phyloP scores from a whole-genome alignment of 2,329 filamentous ascomycete genomes.

The Shiraia sp. region DNA sequence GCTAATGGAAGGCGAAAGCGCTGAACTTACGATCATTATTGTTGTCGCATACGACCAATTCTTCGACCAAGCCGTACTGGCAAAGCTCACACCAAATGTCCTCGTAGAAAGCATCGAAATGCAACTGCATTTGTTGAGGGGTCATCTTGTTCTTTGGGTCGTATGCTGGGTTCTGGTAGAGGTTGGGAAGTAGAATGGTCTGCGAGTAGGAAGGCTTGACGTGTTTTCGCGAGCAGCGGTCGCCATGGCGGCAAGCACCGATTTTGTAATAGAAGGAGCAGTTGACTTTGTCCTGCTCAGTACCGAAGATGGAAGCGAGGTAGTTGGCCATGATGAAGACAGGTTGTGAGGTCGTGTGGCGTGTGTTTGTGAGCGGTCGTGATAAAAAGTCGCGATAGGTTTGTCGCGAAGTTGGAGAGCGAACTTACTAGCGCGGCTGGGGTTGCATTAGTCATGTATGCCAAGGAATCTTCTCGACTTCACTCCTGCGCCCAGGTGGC shows the following conservation, averaged over 20 bases:
- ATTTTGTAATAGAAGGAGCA: constrained; percentile 99
- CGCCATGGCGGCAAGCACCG: constrained; percentile 95
- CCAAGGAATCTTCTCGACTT: too few species aligned
- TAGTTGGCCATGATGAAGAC: constrained; percentile 82
- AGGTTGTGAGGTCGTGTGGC: background rate
- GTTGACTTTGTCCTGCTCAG: constrained; percentile 98
- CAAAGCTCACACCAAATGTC: constrained; percentile 99
- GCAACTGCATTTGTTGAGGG: constrained; percentile 91
- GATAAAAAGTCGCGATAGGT: background rate
- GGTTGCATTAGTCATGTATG: too few species aligned
- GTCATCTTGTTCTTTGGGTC: constrained; percentile 98
- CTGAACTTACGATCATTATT: constrained; percentile 85
- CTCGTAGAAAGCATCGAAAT: constrained; percentile 99
- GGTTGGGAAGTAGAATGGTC: constrained; percentile 95
- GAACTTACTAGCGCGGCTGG: too few species aligned
- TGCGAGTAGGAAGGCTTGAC: constrained; percentile 98
- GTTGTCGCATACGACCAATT: constrained; percentile 98
- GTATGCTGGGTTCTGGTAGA: constrained; percentile 98
- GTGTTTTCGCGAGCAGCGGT: constrained; percentile 97
- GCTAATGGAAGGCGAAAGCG: background rate
- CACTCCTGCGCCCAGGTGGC: too few species aligned
- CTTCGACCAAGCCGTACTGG: constrained; percentile 94
- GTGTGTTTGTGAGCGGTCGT: background rate
- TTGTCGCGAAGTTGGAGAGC: too few species aligned
- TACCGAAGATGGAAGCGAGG: constrained; percentile 98